phyloP scores from a whole-genome alignment of 345 rosid species.

The Brassica cretica region DNA sequence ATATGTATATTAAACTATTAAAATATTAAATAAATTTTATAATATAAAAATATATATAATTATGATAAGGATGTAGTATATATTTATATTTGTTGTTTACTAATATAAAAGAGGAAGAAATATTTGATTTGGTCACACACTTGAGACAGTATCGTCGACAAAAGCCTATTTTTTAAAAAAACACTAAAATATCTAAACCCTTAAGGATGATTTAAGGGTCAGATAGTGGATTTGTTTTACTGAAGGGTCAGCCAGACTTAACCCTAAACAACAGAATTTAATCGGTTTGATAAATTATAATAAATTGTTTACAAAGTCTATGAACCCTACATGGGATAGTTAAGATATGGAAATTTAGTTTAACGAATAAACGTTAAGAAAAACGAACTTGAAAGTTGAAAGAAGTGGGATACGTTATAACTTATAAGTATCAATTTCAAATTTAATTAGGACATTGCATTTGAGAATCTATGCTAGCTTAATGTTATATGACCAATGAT shows the following conservation, averaged over 20 bases:
- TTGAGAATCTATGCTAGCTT: neutral
- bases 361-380: neutral
- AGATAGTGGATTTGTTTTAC: slow-evolving; percentile 22
- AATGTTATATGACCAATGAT: too few relatives aligned
- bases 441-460: neutral
- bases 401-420: neutral
- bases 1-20: too few relatives aligned
- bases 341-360: neutral
- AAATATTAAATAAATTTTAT: too few relatives aligned
- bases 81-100: neutral
- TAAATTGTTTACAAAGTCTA: slow-evolving; percentile 1
- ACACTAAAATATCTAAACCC: slow-evolving; percentile 7
- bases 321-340: neutral
- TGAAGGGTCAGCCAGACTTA: slow-evolving; percentile 31
- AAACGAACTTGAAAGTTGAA: neutral
- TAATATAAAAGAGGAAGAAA: neutral
- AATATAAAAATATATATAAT: too few relatives aligned
- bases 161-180: neutral
- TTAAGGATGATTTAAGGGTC: slow-evolving; percentile 32
- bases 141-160: slow-evolving; percentile 17
- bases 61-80: neutral
- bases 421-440: neutral
- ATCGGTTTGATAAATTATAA: slow-evolving; percentile 18
- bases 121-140: slow-evolving; percentile 15
- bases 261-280: neutral